These are phyloP conservation scores for Neurospora tetraspora DNA, from an alignment of 495 filamentous ascomycete species.

Conservation along the genomic window DNA sequence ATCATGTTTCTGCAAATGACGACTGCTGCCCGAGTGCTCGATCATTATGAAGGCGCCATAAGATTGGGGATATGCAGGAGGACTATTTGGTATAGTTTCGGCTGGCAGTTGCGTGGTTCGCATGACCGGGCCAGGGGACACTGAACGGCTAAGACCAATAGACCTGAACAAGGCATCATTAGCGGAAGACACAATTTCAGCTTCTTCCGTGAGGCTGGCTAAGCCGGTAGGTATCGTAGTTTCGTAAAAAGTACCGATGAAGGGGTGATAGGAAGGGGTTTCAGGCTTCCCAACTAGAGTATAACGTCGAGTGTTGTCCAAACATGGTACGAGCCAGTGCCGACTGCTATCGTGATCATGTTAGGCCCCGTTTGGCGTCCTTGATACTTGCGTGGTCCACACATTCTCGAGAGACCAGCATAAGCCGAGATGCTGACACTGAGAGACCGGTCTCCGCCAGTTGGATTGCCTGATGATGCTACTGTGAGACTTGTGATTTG, in stretches of 20 bases:
- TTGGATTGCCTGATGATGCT: background rate
- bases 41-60: background rate
- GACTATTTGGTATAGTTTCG: background rate
- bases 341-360: background rate
- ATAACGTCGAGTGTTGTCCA: background rate
- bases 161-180: background rate
- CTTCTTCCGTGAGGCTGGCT: background rate
- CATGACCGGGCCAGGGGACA: background rate
- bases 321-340: background rate
- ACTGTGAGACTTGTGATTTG: background rate
- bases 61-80: background rate
- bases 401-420: background rate
- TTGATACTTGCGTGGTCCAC: background rate
- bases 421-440: background rate
- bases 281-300: background rate
- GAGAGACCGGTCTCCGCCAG: background rate
- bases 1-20: background rate
- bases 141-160: background rate
- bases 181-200: background rate
- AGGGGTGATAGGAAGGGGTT: background rate
- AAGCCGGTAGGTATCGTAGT: background rate
- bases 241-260: background rate
- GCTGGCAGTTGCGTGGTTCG: background rate
- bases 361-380: background rate
- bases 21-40: background rate